A percentile compares a stretch with the other conserved stretches of the same genome.
These are phyloP conservation scores for Umbelopsis vinacea DNA, from an alignment of 192 early-diverging fungal genomes.

Conservation along the genomic window DNA sequence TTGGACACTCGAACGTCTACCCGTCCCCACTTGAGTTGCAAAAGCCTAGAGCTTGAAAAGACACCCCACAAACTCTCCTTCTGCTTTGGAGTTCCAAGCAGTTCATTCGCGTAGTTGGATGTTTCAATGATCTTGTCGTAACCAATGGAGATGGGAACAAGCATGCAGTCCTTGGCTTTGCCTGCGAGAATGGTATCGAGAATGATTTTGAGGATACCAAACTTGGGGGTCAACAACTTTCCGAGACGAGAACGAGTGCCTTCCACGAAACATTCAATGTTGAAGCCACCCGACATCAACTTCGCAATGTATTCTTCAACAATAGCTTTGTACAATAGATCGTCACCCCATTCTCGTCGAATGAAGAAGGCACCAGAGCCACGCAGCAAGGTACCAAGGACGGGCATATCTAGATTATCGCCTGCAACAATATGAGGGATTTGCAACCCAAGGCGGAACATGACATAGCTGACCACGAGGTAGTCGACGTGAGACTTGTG, in stretches of 20 bases:
- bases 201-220: constrained; percentile 84
- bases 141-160: constrained; percentile 83
- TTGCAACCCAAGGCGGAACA: constrained; percentile 67
- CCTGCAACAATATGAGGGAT: constrained; percentile 84
- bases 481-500: constrained; percentile 92
- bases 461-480: constrained; percentile 77
- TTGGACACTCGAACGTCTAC: constrained; percentile 83
- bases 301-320: constrained; percentile 78
- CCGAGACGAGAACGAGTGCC: constrained; percentile 77
- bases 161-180: constrained; percentile 65
- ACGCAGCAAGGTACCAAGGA: constrained; percentile 69
- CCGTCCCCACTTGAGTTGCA: constrained; percentile 79
- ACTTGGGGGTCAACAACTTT: constrained; percentile 79
- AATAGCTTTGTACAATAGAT: constrained; percentile 70
- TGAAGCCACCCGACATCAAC: constrained; percentile 66
- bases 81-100: constrained; percentile 80
- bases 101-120: constrained; percentile 75
- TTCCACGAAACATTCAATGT: constrained; percentile 84
- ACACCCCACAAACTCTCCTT: constrained; percentile 76
- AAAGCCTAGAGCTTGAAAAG: constrained; percentile 56
- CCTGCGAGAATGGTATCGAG: constrained; percentile 70
- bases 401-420: constrained; percentile 81
- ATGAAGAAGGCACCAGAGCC: constrained; percentile 81
- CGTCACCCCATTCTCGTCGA: constrained; percentile 77
- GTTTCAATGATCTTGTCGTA: constrained; percentile 89